Percentiles rank a stretch among this genome's conserved stretches.
Evolutionary conservation across 1,139 yeast genomes (phyloP).

Genomic region (Pichia sp.): DNA sequence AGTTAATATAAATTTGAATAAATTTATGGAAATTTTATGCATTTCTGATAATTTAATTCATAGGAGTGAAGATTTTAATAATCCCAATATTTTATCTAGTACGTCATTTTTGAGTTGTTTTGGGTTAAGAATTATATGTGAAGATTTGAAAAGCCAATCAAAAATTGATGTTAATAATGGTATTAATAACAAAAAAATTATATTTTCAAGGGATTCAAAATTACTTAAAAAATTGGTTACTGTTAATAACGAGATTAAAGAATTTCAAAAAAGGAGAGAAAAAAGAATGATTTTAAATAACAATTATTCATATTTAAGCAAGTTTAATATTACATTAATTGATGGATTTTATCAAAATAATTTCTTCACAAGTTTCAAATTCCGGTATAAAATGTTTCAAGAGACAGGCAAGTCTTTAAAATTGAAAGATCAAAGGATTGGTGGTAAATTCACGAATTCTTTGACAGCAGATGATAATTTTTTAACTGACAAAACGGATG

Average conservation of each 20-base stretch:
- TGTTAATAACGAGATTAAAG: conserved; percentile 16
- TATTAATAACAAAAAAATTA: conserved; percentile 11
- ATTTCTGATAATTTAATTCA: conserved; percentile 19
- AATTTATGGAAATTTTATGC: conserved; percentile 22
- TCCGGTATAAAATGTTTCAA: conserved; percentile 9
- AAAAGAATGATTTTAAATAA: conserved; percentile 10
- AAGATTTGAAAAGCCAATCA: conserved; percentile 9
- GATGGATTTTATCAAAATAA: conserved; percentile 28
- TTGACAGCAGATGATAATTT: conserved; percentile 25
- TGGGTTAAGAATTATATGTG: conserved; percentile 20
- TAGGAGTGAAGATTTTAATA: not conserved
- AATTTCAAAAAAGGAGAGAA: conserved; percentile 18
- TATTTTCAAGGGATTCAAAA: conserved; percentile 28
- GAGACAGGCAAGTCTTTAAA: not conserved
- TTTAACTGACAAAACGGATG: conserved; percentile 11
- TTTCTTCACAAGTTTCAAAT: conserved; percentile 23
- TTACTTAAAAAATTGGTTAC: conserved; percentile 12
- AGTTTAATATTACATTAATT: conserved; percentile 17
- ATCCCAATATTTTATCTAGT: conserved; percentile 9
- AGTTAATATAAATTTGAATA: conserved; percentile 11
- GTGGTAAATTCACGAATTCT: conserved; percentile 26
- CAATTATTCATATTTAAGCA: conserved; percentile 15
- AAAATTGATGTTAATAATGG: not conserved
- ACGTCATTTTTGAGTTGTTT: conserved; percentile 20
- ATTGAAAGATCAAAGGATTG: conserved; percentile 19